Evolutionary conservation across 495 filamentous ascomycete genomes (phyloP).

Genomic region (Thermochaetoides thermophila): DNA sequence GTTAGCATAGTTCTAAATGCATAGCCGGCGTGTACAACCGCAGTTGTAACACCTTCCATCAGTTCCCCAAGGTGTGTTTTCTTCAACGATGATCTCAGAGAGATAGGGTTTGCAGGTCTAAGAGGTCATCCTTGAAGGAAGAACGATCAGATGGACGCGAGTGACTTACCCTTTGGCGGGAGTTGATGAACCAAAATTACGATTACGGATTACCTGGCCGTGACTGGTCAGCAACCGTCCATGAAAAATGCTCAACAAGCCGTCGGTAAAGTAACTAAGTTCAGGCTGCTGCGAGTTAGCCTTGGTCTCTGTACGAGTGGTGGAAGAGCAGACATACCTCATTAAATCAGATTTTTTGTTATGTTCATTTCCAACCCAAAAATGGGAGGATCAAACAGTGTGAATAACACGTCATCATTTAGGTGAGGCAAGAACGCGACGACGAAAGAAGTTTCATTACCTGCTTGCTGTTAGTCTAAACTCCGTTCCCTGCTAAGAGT

Average conservation of each 20-base stretch:
- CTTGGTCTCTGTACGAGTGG: no score
- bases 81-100: constrained; percentile 53
- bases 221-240: no score
- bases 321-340: constrained; percentile 45
- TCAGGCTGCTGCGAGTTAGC: constrained; percentile 31
- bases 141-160: no score
- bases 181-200: no score
- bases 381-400: constrained; percentile 91
- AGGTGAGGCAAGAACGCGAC: constrained; percentile 11
- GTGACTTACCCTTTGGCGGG: no score
- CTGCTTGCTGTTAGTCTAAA: constrained; percentile 26
- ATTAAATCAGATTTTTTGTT: constrained; percentile 97
- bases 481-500: background rate
- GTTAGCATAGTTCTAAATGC: constrained; percentile 12
- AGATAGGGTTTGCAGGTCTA: constrained; percentile 50
- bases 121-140: constrained; percentile 64
- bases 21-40: no score
- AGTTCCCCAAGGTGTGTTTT: constrained; percentile 93
- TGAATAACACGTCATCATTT: constrained; percentile 60
- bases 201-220: no score
- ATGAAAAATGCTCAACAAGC: no score
- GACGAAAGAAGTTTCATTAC: constrained; percentile 22
- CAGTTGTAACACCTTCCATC: no score
- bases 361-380: constrained; percentile 61
- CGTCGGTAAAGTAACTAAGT: constrained; percentile 12